phyloP scores from a whole-genome alignment of 768 basidiomycete species.

The Lactarius vividus region DNA sequence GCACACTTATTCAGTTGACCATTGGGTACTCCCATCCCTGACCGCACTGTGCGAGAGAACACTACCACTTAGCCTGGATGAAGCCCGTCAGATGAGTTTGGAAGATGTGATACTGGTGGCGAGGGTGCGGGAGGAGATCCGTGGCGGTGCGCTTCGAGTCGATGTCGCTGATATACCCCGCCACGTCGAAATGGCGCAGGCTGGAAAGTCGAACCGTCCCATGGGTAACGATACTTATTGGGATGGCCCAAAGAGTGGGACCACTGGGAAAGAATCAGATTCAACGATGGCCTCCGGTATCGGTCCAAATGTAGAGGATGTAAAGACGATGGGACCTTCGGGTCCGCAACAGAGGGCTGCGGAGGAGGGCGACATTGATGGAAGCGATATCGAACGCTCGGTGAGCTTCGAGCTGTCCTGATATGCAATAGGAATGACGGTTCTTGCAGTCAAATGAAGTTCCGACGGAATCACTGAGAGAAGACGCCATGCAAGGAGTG shows the following conservation, averaged over 20 bases:
- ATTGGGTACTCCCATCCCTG: conserved; percentile 24
- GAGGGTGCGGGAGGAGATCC: conserved; percentile 23
- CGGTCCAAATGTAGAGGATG: background rate
- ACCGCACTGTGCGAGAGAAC: conserved; percentile 18
- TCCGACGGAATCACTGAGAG: background rate
- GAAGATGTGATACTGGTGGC: conserved; percentile 24
- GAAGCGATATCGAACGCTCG: background rate
- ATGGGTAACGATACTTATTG: background rate
- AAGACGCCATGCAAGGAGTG: background rate
- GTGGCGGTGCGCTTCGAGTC: background rate
- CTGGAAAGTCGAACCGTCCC: background rate
- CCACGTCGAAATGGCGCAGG: conserved; percentile 1
- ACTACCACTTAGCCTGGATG: conserved; percentile 13
- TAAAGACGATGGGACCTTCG: background rate
- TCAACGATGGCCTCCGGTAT: background rate
- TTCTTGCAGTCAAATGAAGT: background rate
- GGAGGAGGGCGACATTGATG: background rate
- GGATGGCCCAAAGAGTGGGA: background rate
- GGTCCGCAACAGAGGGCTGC: background rate
- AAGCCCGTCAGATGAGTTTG: conserved; percentile 15
- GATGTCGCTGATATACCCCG: conserved; percentile 7
- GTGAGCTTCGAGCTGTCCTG: background rate
- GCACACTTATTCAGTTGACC: conserved; percentile 20
- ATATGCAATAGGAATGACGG: no score
- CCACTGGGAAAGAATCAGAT: background rate